Conservation (phyloP, 2,329 filamentous ascomycete species). For the Penicillium sp. region DNA sequence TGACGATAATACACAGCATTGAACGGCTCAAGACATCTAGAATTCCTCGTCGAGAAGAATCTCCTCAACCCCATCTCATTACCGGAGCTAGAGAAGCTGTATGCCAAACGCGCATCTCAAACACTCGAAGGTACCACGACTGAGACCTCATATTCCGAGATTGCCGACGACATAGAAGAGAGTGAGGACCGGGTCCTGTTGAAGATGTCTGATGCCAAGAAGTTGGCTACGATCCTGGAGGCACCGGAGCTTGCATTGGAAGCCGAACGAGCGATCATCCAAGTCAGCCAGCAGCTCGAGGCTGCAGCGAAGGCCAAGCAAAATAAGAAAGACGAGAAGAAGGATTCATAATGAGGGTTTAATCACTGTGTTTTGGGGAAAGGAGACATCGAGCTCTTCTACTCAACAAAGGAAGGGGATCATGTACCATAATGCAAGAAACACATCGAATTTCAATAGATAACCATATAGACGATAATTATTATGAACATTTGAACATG, state of each 20-base stretch:
- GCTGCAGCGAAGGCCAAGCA: conserved; percentile 22
- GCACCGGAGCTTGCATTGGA: conserved; percentile 71
- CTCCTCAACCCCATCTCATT: conserved; percentile 68
- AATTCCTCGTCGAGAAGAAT: conserved; percentile 74
- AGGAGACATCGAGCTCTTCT: not conserved
- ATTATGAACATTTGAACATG: not conserved
- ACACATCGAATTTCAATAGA: not conserved
- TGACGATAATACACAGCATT: conserved; percentile 56
- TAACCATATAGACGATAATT: not conserved
- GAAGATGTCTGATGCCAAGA: conserved; percentile 52
- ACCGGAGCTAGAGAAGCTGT: conserved; percentile 70
- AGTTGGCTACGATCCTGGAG: conserved; percentile 61
- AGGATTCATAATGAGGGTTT: conserved; percentile 19
- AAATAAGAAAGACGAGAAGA: conserved; percentile 22
- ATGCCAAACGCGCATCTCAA: conserved; percentile 50
- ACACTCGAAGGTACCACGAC: conserved; percentile 30
- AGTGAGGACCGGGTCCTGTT: conserved; percentile 50
- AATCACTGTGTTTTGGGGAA: not conserved
- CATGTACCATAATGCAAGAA: conserved; percentile 2
- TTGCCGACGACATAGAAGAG: conserved; percentile 37
- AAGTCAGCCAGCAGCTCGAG: conserved; percentile 55
- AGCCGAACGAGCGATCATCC: conserved; percentile 72
- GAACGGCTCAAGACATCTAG: conserved; percentile 77
- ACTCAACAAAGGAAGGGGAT: not conserved
- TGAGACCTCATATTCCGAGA: conserved; percentile 32